These are phyloP conservation scores for Chlamydomonas schloesseri DNA, from an alignment of 139 green algal species.

Conservation along the genomic window DNA sequence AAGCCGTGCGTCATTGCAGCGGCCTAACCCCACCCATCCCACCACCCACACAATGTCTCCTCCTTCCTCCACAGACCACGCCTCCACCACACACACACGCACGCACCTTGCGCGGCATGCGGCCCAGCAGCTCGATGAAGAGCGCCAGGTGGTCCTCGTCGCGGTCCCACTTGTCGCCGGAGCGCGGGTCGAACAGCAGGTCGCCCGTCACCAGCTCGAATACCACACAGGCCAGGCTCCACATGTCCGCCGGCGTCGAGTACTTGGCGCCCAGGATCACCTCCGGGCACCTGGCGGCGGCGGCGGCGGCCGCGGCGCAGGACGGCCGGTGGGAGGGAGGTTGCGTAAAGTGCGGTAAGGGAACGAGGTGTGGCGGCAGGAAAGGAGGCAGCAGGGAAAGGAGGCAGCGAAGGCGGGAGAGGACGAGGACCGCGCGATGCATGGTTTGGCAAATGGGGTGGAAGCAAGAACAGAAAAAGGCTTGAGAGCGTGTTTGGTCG, in stretches of 20 bases:
- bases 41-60: too few relatives aligned
- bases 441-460: too few relatives aligned
- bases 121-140: constrained; percentile 96
- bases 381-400: too few relatives aligned
- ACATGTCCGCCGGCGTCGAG: constrained; percentile 94
- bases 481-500: too few relatives aligned
- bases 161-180: constrained; percentile 77
- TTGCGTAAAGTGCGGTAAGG: not conserved
- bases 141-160: constrained; percentile 99
- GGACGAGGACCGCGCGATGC: too few relatives aligned
- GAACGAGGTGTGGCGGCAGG: too few relatives aligned
- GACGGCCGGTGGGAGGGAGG: too few relatives aligned
- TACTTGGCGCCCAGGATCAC: constrained; percentile 84
- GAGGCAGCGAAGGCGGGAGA: too few relatives aligned
- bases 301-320: not conserved
- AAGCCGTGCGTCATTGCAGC: too few relatives aligned
- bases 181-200: constrained; percentile 95
- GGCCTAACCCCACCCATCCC: too few relatives aligned
- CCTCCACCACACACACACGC: not conserved
- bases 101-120: constrained; percentile 78
- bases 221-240: constrained; percentile 96
- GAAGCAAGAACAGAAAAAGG: too few relatives aligned
- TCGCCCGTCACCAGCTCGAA: constrained; percentile 99
- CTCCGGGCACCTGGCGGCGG: constrained; percentile 66
- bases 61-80: not conserved